A percentile compares a stretch with the other conserved stretches of the same genome.
Conservation (phyloP, 1,139 yeast species). For the Kurtzmaniella natalensis region DNA sequence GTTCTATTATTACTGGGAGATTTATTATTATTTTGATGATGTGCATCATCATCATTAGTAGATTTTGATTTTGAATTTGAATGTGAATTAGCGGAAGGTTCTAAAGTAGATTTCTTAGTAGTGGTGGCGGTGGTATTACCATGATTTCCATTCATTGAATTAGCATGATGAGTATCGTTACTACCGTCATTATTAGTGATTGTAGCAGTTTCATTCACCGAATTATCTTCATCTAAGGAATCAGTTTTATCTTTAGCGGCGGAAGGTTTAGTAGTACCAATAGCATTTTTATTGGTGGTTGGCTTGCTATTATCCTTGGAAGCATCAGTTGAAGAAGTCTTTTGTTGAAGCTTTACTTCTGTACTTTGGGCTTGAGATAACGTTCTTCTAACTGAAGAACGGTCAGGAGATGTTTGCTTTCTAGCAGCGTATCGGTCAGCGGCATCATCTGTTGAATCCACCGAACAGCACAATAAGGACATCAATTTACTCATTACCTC, state of each 20-base stretch:
- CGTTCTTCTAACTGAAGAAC: conserved; percentile 6
- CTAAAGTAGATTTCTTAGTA: no score
- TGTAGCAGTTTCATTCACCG: conserved; percentile 42
- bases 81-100: no score
- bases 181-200: conserved; percentile 38
- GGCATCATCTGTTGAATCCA: conserved; percentile 32
- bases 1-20: not conserved
- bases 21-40: not conserved
- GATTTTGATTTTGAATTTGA: no score
- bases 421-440: conserved; percentile 18
- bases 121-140: no score
- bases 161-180: conserved; percentile 10
- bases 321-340: no score
- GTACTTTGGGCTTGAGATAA: no score
- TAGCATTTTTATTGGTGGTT: no score
- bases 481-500: conserved; percentile 1
- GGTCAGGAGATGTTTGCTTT: conserved; percentile 3
- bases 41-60: no score
- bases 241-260: conserved; percentile 22
- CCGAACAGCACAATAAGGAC: conserved; percentile 40
- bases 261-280: conserved; percentile 11
- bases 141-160: no score
- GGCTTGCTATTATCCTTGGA: no score
- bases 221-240: conserved; percentile 36
- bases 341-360: conserved; percentile 2